Evolutionary conservation across 2,329 filamentous ascomycete species (phyloP), one percentile per base, ranked within the genome.

Genomic region (Alternaria conjuncta): DNA sequence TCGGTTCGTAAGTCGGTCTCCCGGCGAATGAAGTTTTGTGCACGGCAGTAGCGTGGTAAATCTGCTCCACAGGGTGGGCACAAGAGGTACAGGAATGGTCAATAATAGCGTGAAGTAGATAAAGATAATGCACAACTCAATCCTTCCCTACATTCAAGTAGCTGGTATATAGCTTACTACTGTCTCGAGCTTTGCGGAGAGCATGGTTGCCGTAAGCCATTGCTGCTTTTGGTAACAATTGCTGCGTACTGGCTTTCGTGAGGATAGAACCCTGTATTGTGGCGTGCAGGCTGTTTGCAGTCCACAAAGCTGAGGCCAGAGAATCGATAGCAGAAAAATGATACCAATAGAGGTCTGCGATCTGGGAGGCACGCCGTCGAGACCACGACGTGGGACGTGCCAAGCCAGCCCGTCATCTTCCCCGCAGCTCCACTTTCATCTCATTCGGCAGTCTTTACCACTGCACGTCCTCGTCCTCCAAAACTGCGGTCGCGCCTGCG

Each of bases 371-470:
- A 55, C 55, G 56, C 28, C 46, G 55, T 60, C 55, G 20, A 26
- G 30, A 32, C 36, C 28, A 23, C 58, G 55, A 47, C 46, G 43
- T 36, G 45, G 47, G 54, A 57, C 44, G 55, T 57, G 63, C 53
- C 54, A 64, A 62, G 58, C 45, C 28, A 12, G 54, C 58, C 54
- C 54, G 67, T 61, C 65, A 68, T 57, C 46, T 67, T 63, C 63
- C 65, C 67, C 67, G 62, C 67, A 60, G 56, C 61, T 64, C 51
- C 60, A 54, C 51, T 36, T 28, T 50, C 10, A 28, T 55, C 56
- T 25, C 51, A 41, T 43, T 54, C 58, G 53, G n/a, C 44, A 49
- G 30, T n/a, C 47, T 55, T 41, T 21, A 12, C 26, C 23, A 23
- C 32, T 26, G 18, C 66, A 57, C 53, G 32, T 63, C 57, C 45